Conservation (phyloP, 306 rosid genomes). For the Pachyrhizus erosus region DNA sequence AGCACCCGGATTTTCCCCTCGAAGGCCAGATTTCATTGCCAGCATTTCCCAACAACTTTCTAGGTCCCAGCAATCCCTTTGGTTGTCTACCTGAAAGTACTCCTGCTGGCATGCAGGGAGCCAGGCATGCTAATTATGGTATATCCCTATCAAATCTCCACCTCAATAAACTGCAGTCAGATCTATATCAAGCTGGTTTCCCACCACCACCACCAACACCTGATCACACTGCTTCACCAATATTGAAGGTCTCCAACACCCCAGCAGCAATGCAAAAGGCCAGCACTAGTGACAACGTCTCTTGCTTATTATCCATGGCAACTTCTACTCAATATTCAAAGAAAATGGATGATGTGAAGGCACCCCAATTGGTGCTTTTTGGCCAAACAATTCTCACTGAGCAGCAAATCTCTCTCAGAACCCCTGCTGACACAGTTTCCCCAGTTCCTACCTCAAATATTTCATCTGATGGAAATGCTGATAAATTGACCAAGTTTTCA, state of each 20-base stretch:
- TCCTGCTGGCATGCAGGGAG: constrained; percentile 99
- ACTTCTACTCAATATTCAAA: constrained; percentile 55
- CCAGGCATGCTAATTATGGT: constrained; percentile 90
- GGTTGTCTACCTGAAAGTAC: constrained; percentile 61
- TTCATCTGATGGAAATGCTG: constrained; percentile 65
- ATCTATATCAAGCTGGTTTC: constrained; percentile 55
- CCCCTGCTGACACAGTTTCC: constrained; percentile 55
- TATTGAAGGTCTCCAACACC: constrained; percentile 41
- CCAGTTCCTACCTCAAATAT: constrained; percentile 56
- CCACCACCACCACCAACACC: too few species aligned
- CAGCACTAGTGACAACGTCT: constrained; percentile 53
- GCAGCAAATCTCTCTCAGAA: constrained; percentile 68
- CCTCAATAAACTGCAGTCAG: constrained; percentile 65
- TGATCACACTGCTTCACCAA: constrained; percentile 50
- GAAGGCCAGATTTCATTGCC: constrained; percentile 63
- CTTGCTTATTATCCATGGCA: constrained; percentile 65
- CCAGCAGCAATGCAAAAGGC: constrained; percentile 51
- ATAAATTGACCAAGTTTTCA: constrained; percentile 49
- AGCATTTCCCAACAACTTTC: constrained; percentile 55
- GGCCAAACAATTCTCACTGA: constrained; percentile 69
- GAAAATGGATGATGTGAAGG: constrained; percentile 56
- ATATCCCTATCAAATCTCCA: constrained; percentile 63
- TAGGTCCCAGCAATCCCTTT: constrained; percentile 57
- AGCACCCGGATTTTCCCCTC: constrained; percentile 57
- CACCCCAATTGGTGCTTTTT: constrained; percentile 69